Base-by-base conservation (phyloP, 257 asterid genomes). In the Salvia miltiorrhiza region DNA sequence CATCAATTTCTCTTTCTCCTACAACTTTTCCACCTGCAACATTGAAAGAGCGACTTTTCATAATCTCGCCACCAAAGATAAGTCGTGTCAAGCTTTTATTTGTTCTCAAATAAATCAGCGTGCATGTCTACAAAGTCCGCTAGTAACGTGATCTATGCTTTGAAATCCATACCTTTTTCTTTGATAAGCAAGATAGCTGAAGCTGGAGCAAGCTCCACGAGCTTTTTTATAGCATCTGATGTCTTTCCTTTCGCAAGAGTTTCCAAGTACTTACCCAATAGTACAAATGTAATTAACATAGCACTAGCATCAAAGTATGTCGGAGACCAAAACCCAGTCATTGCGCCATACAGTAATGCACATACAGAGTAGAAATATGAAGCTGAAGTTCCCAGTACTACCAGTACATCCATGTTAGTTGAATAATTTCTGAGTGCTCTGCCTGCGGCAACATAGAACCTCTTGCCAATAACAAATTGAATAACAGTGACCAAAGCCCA, bases 231-330 rank as follows among this genome's bases (percentile, higher is more conserved):
- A 74, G 99, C 99, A 78, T 85, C 99, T 35, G 99, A 91, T 23
- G 99, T 94, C 84, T 91, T 94, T 67, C 99, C 99, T 73, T 94
- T 94, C n/a, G 99, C 99, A 74, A 94, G 87, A 72, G 79, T 81
- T 81, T 94, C 99, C 88, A 94, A 83, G 78, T 89, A 94, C 76
- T 94, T 94, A 16, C 99, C 99, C 54, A 94, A 60, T 49, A 94
- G 96, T 67, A 94, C 98, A 70, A 94, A 94, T 48, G 99, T 94
- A 61, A 94, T 91, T 63, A 94, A 82, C 99, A 94, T 94, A 32
- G 99, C 96, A 86, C 99, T 94, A 50, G 98, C 88, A 78, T 94
- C 99, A 79, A 94, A 94, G 82, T 94, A 94, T 7, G 97, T 89
- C 4, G 96, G 97, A 60, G 97, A 88, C 90, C 88, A 83, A 71